Percentiles rank a stretch among this genome's conserved stretches.
Evolutionary conservation across 768 basidiomycete species (phyloP).

Genomic region (Tremella mesenterica): DNA sequence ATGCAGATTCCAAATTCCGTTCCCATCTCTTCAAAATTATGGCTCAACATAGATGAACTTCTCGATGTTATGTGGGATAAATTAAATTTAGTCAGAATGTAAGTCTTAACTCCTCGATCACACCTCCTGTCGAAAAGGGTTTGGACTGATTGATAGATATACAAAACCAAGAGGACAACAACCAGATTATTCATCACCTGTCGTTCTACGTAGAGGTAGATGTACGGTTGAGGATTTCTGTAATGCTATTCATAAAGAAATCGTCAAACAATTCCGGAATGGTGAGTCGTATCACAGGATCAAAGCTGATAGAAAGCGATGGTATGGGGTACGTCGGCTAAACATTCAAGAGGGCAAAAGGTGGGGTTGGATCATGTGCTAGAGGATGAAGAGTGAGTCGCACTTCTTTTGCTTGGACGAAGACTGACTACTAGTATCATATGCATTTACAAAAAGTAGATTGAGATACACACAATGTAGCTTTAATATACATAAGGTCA

Average conservation of each 20-base stretch:
- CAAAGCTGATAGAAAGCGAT: slow-evolving; percentile 43
- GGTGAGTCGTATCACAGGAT: slow-evolving; percentile 51
- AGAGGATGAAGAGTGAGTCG: slow-evolving; percentile 42
- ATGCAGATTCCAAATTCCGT: slow-evolving; percentile 82
- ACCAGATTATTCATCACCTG: slow-evolving; percentile 85
- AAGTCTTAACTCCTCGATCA: slow-evolving; percentile 11
- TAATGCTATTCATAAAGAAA: slow-evolving; percentile 89
- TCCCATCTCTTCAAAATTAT: slow-evolving; percentile 83
- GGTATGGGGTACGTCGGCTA: slow-evolving; percentile 96
- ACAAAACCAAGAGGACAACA: slow-evolving; percentile 86
- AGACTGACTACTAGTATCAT: slow-evolving; percentile 31
- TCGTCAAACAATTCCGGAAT: slow-evolving; percentile 91
- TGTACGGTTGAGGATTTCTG: slow-evolving; percentile 78
- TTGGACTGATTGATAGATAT: slow-evolving; percentile 46
- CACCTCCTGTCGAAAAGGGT: background rate
- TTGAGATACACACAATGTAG: too few relatives aligned
- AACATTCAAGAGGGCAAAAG: slow-evolving; percentile 92
- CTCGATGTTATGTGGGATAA: slow-evolving; percentile 87
- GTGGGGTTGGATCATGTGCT: slow-evolving; percentile 43
- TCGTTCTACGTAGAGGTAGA: slow-evolving; percentile 56
- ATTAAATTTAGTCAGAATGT: slow-evolving; percentile 84
- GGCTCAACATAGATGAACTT: slow-evolving; percentile 95
- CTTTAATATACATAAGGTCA: too few relatives aligned
- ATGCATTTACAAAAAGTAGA: slow-evolving; percentile 42
- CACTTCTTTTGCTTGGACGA: background rate